phyloP scores from a whole-genome alignment of 441 rosid species.

The Adansonia gregorii region DNA sequence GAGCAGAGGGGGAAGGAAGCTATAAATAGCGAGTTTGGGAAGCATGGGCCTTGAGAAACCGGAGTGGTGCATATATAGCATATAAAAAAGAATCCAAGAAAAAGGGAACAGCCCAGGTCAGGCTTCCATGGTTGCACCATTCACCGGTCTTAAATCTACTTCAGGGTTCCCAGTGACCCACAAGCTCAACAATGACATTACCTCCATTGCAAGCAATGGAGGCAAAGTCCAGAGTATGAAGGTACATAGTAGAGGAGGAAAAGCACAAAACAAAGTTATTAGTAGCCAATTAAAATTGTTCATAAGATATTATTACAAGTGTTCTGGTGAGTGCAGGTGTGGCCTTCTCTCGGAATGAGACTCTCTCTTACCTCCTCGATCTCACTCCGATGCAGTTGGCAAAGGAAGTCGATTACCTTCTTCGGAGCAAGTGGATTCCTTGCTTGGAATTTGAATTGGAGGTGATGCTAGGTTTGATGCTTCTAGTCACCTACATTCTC shows the following conservation, averaged over 20 bases:
- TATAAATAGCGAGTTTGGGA: not conserved
- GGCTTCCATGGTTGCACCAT: slow-evolving; percentile 64
- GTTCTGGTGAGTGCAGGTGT: slow-evolving; percentile 32
- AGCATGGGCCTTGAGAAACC: not conserved
- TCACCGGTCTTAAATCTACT: slow-evolving; percentile 63
- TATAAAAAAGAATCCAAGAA: not conserved
- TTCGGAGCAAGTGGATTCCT: slow-evolving; percentile 45
- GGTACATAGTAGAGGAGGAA: slow-evolving; percentile 34
- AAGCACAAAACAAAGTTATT: no score
- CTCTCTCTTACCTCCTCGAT: slow-evolving; percentile 53
- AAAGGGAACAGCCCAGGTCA: slow-evolving; percentile 41
- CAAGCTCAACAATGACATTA: slow-evolving; percentile 54
- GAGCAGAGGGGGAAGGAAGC: not conserved
- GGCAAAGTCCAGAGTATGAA: slow-evolving; percentile 71
- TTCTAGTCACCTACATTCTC: no score
- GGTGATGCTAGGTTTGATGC: slow-evolving; percentile 18
- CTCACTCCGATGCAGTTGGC: slow-evolving; percentile 33
- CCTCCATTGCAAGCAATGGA: slow-evolving; percentile 64
- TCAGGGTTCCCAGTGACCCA: slow-evolving; percentile 56
- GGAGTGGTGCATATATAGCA: not conserved
- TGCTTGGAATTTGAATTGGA: slow-evolving; percentile 56
- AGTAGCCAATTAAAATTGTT: no score
- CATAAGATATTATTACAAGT: no score
- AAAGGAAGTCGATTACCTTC: slow-evolving; percentile 51
- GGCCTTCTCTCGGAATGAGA: slow-evolving; percentile 53